Evolutionary conservation across 805 yeast genomes (phyloP), one percentile per base, ranked within the genome.

Genomic region (Saccharomycopsis sp.): DNA sequence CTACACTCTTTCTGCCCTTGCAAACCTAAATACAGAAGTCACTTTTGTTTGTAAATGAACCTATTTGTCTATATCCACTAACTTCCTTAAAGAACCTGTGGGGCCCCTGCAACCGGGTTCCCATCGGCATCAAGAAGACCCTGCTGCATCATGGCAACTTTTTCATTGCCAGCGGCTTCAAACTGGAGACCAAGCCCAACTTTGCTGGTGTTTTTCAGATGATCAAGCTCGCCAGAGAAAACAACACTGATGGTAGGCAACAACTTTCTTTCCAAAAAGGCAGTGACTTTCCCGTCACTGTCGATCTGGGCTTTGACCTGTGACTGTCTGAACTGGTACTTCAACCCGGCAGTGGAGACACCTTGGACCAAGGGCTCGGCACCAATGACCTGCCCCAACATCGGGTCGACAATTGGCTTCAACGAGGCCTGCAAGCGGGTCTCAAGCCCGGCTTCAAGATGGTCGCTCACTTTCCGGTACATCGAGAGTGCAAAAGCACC

Each of bases 281-380:
- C 84, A 42, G 84, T 73, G 40, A 89, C 94, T 67, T 84, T 86
- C 65, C 98, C 98, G 46, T 73, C 69, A 38, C 94, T 77, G 66
- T 87, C 96, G 48, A 92, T 58, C 64, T 88, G 94, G 58, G 96
- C 96, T 66, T 98, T 79, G 76, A 87, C 87, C 41, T 86, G 80
- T 44, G 94, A 80, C 65, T 86, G 94, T 69, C 96, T 86, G 74
- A 86, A 92, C 69, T 92, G 97, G 65, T 89, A 89, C 68, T 89
- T 92, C 55, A 95, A 95, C 65, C 96, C 98, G 43, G 89, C 60
- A 46, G 96, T 83, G 53, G 98, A 88, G 55, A 75, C 73, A 58
- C 95, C 97, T 59, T 89, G 96, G 45, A 88, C 70, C 33, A 80
- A 77, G 25, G 94, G 84, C 60, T 84, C 86, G 53, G 78, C 75